These are phyloP conservation scores for Geotrichum reessii DNA, from an alignment of 1,139 yeast genomes.

Conservation along the genomic window DNA sequence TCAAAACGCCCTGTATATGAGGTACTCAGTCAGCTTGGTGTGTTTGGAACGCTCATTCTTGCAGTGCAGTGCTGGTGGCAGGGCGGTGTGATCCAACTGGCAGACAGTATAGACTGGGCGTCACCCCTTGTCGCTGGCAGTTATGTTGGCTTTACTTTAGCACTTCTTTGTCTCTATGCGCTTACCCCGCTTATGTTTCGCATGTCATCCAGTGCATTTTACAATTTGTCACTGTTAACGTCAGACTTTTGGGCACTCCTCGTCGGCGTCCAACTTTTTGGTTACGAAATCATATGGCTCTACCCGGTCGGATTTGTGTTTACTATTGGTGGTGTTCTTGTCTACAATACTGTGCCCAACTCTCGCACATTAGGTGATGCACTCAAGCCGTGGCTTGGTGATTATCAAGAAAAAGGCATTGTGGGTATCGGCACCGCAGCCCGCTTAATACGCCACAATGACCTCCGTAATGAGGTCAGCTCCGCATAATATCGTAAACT, in stretches of 20 bases:
- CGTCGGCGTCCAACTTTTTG: conserved; percentile 41
- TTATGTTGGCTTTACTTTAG: conserved; percentile 39
- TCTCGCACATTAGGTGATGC: conserved; percentile 39
- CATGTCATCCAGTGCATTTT: conserved; percentile 44
- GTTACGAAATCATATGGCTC: conserved; percentile 42
- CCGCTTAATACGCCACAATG: background rate
- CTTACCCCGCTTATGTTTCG: conserved; percentile 42
- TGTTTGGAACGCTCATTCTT: conserved; percentile 40
- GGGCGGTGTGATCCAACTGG: conserved; percentile 37
- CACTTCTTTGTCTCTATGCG: conserved; percentile 38
- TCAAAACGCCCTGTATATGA: conserved; percentile 44
- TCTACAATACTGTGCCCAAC: conserved; percentile 38
- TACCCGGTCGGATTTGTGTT: conserved; percentile 44
- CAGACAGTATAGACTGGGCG: conserved; percentile 41
- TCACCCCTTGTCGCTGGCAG: conserved; percentile 39
- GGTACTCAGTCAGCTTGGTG: conserved; percentile 41
- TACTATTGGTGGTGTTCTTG: conserved; percentile 40
- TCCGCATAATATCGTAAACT: background rate
- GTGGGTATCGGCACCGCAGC: conserved; percentile 38
- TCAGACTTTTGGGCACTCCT: conserved; percentile 44
- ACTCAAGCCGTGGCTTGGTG: conserved; percentile 43
- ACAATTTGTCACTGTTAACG: conserved; percentile 41
- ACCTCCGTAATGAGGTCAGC: background rate
- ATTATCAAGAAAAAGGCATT: conserved; percentile 38
- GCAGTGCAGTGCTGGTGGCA: conserved; percentile 43